Conservation (phyloP, 2,329 filamentous ascomycete genomes). For the Penicillium oxalicum region DNA sequence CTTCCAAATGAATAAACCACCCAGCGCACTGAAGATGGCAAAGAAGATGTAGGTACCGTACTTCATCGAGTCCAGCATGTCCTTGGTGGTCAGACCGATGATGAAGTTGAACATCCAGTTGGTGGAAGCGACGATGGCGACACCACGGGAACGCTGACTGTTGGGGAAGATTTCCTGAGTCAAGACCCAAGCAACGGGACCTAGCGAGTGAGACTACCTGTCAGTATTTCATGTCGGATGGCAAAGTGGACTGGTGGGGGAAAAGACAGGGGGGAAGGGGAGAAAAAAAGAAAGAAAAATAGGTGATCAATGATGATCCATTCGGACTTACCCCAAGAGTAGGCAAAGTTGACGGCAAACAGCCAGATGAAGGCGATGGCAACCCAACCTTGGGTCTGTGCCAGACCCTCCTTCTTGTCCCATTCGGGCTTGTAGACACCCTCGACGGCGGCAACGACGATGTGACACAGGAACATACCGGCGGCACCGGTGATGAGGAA, state of each 20-base stretch:
- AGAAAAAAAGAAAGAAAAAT: too few species aligned
- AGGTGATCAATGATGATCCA: background rate
- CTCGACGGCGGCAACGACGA: conserved; percentile 56
- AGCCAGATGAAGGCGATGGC: conserved; percentile 57
- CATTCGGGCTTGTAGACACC: conserved; percentile 52
- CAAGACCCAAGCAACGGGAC: conserved; percentile 48
- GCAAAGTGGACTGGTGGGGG: too few species aligned
- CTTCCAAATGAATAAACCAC: conserved; percentile 32
- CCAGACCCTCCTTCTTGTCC: conserved; percentile 32
- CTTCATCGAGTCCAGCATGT: conserved; percentile 24
- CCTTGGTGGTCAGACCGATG: conserved; percentile 27
- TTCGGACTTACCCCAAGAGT: conserved; percentile 29
- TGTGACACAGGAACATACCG: conserved; percentile 65
- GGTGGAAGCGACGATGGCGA: conserved; percentile 23
- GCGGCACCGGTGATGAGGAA: conserved; percentile 48
- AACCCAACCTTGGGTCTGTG: conserved; percentile 61
- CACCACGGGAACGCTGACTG: conserved; percentile 24
- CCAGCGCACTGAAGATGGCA: conserved; percentile 34
- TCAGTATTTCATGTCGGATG: background rate
- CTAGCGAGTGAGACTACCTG: conserved; percentile 3
- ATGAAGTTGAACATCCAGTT: conserved; percentile 34
- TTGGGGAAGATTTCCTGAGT: conserved; percentile 35
- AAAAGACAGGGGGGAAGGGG: too few species aligned
- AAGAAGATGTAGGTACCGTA: conserved; percentile 41
- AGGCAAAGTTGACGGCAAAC: conserved; percentile 44